Conservation (phyloP, 441 rosid species). For the Dalechampia spathulata region DNA sequence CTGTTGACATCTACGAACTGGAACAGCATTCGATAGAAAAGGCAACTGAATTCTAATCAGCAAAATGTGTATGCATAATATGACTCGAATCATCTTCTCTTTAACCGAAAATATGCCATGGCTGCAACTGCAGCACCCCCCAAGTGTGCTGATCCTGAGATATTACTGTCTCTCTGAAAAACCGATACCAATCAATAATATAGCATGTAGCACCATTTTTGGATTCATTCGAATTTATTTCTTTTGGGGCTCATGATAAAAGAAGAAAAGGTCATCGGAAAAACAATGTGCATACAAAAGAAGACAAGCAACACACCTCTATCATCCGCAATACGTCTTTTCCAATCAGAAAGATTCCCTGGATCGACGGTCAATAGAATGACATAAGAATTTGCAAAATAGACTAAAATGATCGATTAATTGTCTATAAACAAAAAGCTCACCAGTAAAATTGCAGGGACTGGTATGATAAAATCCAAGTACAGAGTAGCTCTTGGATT, state of each 20-base stretch:
- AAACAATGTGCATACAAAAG: neutral
- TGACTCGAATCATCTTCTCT: slow-evolving; percentile 54
- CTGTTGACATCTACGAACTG: too few relatives aligned
- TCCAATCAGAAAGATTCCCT: slow-evolving; percentile 83
- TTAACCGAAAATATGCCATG: slow-evolving; percentile 50
- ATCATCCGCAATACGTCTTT: slow-evolving; percentile 59
- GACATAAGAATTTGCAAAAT: slow-evolving; percentile 3
- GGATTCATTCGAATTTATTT: neutral
- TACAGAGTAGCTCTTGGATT: slow-evolving; percentile 62
- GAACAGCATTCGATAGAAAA: too few relatives aligned
- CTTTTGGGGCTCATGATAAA: neutral
- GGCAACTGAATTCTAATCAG: too few relatives aligned
- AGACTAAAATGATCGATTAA: neutral
- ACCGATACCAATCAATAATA: neutral
- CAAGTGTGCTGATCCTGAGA: slow-evolving; percentile 78
- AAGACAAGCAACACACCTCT: slow-evolving; percentile 40
- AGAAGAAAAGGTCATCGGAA: neutral
- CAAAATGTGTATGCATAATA: too few relatives aligned
- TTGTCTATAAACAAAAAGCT: slow-evolving; percentile 9
- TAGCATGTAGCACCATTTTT: neutral
- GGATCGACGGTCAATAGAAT: slow-evolving; percentile 11
- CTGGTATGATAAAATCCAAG: slow-evolving; percentile 65
- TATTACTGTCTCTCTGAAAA: slow-evolving; percentile 59
- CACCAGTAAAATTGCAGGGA: slow-evolving; percentile 87
- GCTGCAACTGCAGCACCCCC: slow-evolving; percentile 92